Evolutionary conservation across 2,329 filamentous ascomycete genomes (phyloP), one percentile per base, ranked within the genome.

Genomic region (Pyrenochaeta sp.): DNA sequence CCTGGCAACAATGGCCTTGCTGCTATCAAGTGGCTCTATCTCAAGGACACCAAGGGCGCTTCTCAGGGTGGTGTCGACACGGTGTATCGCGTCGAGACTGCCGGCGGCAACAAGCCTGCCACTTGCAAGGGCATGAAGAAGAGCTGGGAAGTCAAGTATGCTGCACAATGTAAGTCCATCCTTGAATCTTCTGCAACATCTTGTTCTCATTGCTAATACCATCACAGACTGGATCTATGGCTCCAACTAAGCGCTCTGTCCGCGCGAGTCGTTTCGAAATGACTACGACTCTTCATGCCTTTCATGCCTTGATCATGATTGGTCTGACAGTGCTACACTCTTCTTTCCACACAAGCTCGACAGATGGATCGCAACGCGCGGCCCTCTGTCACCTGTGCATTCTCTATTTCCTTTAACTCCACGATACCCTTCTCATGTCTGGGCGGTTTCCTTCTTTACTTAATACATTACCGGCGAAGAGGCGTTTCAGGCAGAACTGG

Each of bases 81-180:
- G 4, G 76, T 78, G 2, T 80, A 79, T 52, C 64, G 77, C 6
- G 65, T 79, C 7, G 71, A 77, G 58, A 79, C 77, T 11, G 76
- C 74, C 0, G 76, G 76, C 3, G 77, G 77, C 18, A 68, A 65
- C 48, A 62, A 69, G 35, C 72, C 73, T 3, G 52, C 53, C 2
- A 71, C 61, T 1, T 80, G 77, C 58, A 60, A 65, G 41, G 67
- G 62, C 4, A 55, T 53, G 53, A 61, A 61, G 23, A 35, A 37
- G 5, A 32, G 47, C 4, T 69, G 73, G 39, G 65, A 73, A 41
- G 71, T 76, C 11, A 65, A 70, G 19, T 80, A 80, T 53, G 69
- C 74, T 4, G 73, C 77, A 2, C 63, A 67, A 38, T 63, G 59
- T 62, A 49, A 45, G 59, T 55, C 4, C 10, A 10, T 21, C 3